These are phyloP conservation scores for Cladosporium sp. DNA, from an alignment of 2,329 filamentous ascomycete genomes.

Conservation along the genomic window DNA sequence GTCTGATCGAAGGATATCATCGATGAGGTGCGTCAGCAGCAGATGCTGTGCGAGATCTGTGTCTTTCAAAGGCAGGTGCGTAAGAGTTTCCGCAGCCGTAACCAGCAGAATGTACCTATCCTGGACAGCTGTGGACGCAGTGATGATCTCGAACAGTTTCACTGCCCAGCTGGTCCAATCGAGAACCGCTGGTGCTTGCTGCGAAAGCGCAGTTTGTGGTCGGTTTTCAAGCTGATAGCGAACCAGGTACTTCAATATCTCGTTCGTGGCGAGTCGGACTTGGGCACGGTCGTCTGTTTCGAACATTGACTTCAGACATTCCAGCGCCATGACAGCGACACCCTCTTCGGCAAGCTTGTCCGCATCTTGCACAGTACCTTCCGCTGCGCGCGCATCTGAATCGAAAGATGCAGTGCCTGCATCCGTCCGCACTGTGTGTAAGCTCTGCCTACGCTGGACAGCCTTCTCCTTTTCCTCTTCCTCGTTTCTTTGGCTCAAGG, in stretches of 20 bases:
- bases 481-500: conserved; percentile 67
- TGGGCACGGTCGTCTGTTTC: conserved; percentile 78
- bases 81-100: conserved; percentile 73
- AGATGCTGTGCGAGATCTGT: conserved; percentile 69
- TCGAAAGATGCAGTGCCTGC: conserved; percentile 33
- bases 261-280: conserved; percentile 72
- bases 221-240: conserved; percentile 27
- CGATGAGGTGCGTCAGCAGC: conserved; percentile 73
- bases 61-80: conserved; percentile 68
- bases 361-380: conserved; percentile 79
- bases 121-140: conserved; percentile 89
- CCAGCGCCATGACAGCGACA: conserved; percentile 77
- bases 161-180: conserved; percentile 66
- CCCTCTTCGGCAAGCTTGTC: conserved; percentile 89
- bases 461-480: conserved; percentile 67
- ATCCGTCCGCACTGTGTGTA: conserved; percentile 70
- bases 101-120: conserved; percentile 90
- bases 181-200: conserved; percentile 34
- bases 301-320: conserved; percentile 85
- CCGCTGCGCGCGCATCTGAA: conserved; percentile 65
- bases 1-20: conserved; percentile 79
- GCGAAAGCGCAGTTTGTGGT: conserved; percentile 43
- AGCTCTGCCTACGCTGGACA: conserved; percentile 70
- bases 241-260: conserved; percentile 72
- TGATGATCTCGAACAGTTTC: conserved; percentile 74